A percentile compares a stretch with the other conserved stretches of the same genome.
These are phyloP conservation scores for Tympanopsis confertula DNA, from an alignment of 2,329 filamentous ascomycete species.

Conservation along the genomic window DNA sequence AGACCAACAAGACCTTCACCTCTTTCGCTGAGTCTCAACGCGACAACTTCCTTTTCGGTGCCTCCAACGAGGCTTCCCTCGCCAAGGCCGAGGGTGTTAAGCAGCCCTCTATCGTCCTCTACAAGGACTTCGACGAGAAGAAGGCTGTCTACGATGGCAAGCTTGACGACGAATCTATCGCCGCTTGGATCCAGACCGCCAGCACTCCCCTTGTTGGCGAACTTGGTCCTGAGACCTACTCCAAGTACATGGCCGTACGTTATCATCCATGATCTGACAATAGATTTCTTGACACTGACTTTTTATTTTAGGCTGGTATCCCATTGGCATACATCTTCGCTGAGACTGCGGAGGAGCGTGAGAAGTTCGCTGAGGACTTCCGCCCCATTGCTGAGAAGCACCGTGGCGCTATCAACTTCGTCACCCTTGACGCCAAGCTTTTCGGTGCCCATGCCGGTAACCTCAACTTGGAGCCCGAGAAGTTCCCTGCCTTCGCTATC, in stretches of 20 bases:
- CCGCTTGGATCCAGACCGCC: slow-evolving; percentile 71
- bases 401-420: slow-evolving; percentile 93
- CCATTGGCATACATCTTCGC: slow-evolving; percentile 97
- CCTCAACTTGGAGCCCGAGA: slow-evolving; percentile 89
- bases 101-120: slow-evolving; percentile 78
- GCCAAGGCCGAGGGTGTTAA: slow-evolving; percentile 37
- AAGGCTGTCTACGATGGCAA: slow-evolving; percentile 74
- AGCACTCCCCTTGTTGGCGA: slow-evolving; percentile 88
- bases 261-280: neutral
- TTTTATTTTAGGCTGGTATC: slow-evolving; percentile 58
- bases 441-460: slow-evolving; percentile 93
- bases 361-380: slow-evolving; percentile 62
- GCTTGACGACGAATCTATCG: slow-evolving; percentile 71
- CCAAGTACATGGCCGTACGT: slow-evolving; percentile 62
- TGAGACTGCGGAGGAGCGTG: slow-evolving; percentile 81
- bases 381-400: slow-evolving; percentile 82
- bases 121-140: slow-evolving; percentile 97
- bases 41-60: slow-evolving; percentile 21
- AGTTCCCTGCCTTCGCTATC: slow-evolving; percentile 96
- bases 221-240: slow-evolving; percentile 93
- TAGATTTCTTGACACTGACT: neutral
- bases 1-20: slow-evolving; percentile 9
- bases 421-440: slow-evolving; percentile 86
- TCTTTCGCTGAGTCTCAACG: slow-evolving; percentile 13
- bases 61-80: slow-evolving; percentile 7